Percentiles rank a stretch among this genome's conserved stretches.
phyloP scores from a whole-genome alignment of 352 stramenopile genomes.

The Globisporangium spiculum region DNA sequence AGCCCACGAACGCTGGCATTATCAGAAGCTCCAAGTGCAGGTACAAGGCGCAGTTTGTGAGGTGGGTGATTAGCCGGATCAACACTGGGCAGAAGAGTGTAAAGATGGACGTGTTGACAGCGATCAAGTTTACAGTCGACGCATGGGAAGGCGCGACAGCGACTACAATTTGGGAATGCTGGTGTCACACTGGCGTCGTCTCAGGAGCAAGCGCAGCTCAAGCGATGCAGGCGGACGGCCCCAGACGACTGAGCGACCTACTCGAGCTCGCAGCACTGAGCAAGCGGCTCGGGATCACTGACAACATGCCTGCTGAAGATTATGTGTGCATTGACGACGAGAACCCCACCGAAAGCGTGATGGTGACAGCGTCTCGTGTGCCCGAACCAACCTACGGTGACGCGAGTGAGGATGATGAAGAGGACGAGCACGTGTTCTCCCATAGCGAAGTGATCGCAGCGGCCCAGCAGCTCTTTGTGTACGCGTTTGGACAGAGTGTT shows the following conservation, averaged over 20 bases:
- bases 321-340: not conserved
- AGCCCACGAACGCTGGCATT: not conserved
- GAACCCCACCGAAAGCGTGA: not conserved
- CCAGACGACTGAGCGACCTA: not conserved
- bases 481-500: not conserved
- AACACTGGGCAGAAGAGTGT: not conserved
- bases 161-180: not conserved
- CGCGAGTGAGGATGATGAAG: not conserved
- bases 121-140: not conserved
- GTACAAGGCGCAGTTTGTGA: not conserved
- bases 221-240: not conserved
- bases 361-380: not conserved
- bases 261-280: not conserved
- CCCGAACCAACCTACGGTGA: not conserved
- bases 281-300: not conserved
- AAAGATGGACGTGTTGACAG: not conserved
- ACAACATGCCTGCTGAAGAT: not conserved
- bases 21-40: not conserved
- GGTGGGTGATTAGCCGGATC: not conserved
- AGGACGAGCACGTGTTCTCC: not conserved
- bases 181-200: not conserved
- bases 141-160: not conserved
- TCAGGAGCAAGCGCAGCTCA: not conserved
- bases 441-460: not conserved
- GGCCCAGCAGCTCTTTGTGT: conserved; percentile 1